A percentile compares a stretch with the other conserved stretches of the same genome.
Conservation (phyloP, 106 monocot species). For the Dendrobium nobile region DNA sequence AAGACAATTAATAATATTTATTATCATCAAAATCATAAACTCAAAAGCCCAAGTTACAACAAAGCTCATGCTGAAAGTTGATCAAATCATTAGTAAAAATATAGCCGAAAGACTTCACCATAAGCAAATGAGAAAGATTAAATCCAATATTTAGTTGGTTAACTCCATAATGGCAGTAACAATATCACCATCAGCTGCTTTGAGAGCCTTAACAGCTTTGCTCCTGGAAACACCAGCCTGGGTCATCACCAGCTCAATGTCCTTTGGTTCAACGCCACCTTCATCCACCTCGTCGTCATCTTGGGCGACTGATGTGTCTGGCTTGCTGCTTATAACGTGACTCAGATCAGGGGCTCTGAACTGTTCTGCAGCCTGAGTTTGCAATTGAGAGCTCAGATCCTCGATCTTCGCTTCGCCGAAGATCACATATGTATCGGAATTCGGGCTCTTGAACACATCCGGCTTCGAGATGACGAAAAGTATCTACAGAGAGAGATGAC, state of each 20-base stretch:
- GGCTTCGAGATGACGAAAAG: conserved; percentile 29
- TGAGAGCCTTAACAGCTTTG: conserved; percentile 23
- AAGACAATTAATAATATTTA: no score
- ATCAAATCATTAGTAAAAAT: no score
- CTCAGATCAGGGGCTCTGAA: conserved; percentile 26
- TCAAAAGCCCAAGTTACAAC: no score
- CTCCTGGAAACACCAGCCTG: conserved; percentile 24
- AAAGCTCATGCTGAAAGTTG: no score
- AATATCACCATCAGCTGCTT: conserved; percentile 24
- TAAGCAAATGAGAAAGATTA: no score
- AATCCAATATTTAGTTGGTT: not conserved
- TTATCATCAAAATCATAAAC: no score
- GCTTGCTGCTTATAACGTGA: conserved; percentile 15
- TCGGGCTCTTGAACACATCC: conserved; percentile 27
- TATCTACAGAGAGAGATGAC: conserved; percentile 3
- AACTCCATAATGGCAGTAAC: conserved; percentile 28
- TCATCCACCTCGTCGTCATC: conserved; percentile 27
- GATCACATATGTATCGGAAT: conserved; percentile 17
- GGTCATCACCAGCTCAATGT: conserved; percentile 32
- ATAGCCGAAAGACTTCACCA: no score
- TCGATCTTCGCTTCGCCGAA: conserved; percentile 29
- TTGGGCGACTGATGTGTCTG: conserved; percentile 13
- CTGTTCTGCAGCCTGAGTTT: conserved; percentile 23
- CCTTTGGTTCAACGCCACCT: conserved; percentile 21
- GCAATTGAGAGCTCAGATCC: conserved; percentile 27